These are phyloP conservation scores for Cadophora gregata DNA, from an alignment of 2,329 filamentous ascomycete species.

Conservation along the genomic window DNA sequence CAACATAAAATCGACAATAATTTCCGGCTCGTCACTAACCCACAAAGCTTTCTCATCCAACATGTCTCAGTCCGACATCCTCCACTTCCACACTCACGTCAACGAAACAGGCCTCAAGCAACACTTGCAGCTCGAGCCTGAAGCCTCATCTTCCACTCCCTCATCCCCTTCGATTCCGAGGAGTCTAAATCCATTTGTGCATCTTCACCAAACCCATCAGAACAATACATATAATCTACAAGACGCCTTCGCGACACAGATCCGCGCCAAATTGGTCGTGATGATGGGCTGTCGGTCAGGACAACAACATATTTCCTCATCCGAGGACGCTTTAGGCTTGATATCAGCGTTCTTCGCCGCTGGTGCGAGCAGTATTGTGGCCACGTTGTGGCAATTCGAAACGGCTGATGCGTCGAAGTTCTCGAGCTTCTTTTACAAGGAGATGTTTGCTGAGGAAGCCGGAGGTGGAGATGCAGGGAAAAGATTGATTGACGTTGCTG, in stretches of 20 bases:
- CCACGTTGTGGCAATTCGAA: conserved; percentile 4
- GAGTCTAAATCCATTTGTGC: background rate
- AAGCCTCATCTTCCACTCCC: background rate
- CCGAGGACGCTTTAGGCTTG: background rate
- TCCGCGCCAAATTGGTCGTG: conserved; percentile 4
- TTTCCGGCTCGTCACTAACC: background rate
- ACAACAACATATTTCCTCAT: background rate
- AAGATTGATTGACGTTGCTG: conserved; percentile 2
- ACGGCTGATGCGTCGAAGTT: background rate
- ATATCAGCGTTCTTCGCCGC: conserved; percentile 6
- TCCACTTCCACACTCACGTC: conserved; percentile 9
- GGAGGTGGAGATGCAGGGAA: background rate
- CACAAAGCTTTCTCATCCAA: conserved; percentile 4
- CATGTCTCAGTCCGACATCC: conserved; percentile 4
- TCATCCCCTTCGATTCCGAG: background rate
- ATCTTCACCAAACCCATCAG: background rate
- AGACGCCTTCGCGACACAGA: conserved; percentile 8
- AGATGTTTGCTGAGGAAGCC: background rate
- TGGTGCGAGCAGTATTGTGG: background rate
- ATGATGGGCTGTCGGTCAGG: conserved; percentile 7
- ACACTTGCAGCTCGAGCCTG: background rate
- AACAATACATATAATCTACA: background rate
- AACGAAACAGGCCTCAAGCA: conserved; percentile 6
- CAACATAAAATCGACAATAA: background rate
- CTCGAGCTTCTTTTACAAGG: background rate